phyloP scores from a whole-genome alignment of 305 asterid genomes.

The Fraxinus platypoda region DNA sequence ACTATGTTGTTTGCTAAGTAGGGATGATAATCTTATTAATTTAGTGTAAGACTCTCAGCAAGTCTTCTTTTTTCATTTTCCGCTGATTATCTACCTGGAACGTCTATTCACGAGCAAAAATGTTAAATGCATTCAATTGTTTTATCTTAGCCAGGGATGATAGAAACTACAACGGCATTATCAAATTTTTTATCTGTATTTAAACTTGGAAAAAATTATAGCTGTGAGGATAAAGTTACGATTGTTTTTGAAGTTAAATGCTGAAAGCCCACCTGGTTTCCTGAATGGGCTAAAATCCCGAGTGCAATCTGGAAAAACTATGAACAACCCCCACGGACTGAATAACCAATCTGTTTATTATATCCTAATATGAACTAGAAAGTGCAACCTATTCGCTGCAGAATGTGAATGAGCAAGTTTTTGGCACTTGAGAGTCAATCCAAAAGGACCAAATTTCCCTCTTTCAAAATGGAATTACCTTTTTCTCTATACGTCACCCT shows the following conservation, averaged over 20 bases:
- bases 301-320: neutral
- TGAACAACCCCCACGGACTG: neutral
- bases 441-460: neutral
- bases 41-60: neutral
- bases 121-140: neutral
- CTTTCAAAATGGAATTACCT: neutral
- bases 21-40: constrained; percentile 4
- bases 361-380: neutral
- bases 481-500: neutral
- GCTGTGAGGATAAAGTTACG: neutral
- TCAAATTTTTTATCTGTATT: neutral
- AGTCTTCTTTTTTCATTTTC: neutral
- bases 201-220: neutral
- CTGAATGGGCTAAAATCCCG: neutral
- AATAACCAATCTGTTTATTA: neutral
- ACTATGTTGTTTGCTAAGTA: constrained; percentile 1
- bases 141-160: neutral
- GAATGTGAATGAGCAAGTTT: neutral
- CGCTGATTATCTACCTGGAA: neutral
- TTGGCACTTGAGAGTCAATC: neutral
- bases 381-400: neutral
- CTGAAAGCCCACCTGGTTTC: neutral
- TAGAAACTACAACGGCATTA: neutral
- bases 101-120: neutral
- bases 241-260: neutral